A percentile compares a stretch with the other conserved stretches of the same genome.
Conservation (phyloP, 2,329 filamentous ascomycete species). For the Cordyceps pruinosa region DNA sequence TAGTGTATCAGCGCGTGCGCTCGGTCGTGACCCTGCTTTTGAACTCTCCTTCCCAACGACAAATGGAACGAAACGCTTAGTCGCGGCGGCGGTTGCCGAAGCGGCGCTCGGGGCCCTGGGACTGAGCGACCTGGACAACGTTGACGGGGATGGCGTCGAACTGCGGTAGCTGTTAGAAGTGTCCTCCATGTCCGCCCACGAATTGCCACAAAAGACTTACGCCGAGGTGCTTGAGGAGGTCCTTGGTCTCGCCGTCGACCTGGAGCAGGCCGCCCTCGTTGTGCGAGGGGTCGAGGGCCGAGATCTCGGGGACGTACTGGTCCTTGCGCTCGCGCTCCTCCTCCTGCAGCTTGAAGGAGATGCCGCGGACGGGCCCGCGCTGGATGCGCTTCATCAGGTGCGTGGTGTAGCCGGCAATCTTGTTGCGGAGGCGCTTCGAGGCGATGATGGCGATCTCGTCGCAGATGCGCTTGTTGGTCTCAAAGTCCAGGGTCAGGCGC, state of each 20-base stretch:
- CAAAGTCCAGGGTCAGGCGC: constrained; percentile 97
- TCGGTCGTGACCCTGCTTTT: constrained; percentile 8
- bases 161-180: constrained; percentile 43
- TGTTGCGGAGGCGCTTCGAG: constrained; percentile 98
- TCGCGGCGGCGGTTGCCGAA: constrained; percentile 60
- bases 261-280: constrained; percentile 92
- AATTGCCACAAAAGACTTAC: constrained; percentile 53
- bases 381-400: constrained; percentile 99
- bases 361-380: constrained; percentile 97
- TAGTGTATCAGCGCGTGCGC: constrained; percentile 7
- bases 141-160: constrained; percentile 98
- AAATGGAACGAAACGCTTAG: constrained; percentile 25
- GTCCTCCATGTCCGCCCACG: not conserved
- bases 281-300: constrained; percentile 96
- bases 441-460: constrained; percentile 99
- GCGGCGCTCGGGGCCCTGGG: constrained; percentile 77
- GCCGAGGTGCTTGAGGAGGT: constrained; percentile 95
- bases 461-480: constrained; percentile 99
- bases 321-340: constrained; percentile 99
- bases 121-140: constrained; percentile 82
- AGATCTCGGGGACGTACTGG: constrained; percentile 99
- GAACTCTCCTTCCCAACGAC: not conserved
- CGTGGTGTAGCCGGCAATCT: constrained; percentile 98
- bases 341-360: constrained; percentile 99
- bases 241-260: constrained; percentile 96